A percentile compares a stretch with the other conserved stretches of the same genome.
phyloP scores from a whole-genome alignment of 192 early-diverging fungal genomes.

The Rhizophagus sp. region DNA sequence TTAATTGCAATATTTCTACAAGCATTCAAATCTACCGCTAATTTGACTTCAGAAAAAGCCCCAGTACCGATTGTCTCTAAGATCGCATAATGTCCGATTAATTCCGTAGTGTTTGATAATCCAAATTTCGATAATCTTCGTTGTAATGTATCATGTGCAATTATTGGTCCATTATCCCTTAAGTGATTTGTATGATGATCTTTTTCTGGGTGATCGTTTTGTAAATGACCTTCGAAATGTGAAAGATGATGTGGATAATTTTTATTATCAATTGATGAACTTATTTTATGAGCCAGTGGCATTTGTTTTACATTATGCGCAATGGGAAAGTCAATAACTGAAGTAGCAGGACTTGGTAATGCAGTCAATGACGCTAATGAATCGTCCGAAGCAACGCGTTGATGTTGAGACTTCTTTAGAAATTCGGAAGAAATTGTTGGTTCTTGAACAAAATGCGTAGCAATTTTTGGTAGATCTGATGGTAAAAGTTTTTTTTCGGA shows the following conservation, averaged over 20 bases:
- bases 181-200: not conserved
- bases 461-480: conserved; percentile 6
- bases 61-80: conserved; percentile 51
- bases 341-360: conserved; percentile 32
- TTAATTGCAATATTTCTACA: conserved; percentile 59
- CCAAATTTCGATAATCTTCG: conserved; percentile 3
- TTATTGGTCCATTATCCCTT: not conserved
- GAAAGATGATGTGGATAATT: conserved; percentile 1
- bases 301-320: not conserved
- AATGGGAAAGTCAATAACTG: conserved; percentile 7
- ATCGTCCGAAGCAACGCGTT: conserved; percentile 10
- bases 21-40: conserved; percentile 50
- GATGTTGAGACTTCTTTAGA: conserved; percentile 14
- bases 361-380: not conserved
- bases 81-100: conserved; percentile 23
- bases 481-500: not conserved
- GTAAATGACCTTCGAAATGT: not conserved
- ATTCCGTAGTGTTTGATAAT: not conserved
- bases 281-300: no score
- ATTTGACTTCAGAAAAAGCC: conserved; percentile 61
- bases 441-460: not conserved
- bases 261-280: not conserved
- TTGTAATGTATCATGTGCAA: not conserved
- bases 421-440: not conserved
- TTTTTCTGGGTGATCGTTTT: not conserved